Percentiles rank a stretch among this genome's conserved stretches.
Evolutionary conservation across 345 rosid genomes (phyloP).

Genomic region (Turritis glabra): DNA sequence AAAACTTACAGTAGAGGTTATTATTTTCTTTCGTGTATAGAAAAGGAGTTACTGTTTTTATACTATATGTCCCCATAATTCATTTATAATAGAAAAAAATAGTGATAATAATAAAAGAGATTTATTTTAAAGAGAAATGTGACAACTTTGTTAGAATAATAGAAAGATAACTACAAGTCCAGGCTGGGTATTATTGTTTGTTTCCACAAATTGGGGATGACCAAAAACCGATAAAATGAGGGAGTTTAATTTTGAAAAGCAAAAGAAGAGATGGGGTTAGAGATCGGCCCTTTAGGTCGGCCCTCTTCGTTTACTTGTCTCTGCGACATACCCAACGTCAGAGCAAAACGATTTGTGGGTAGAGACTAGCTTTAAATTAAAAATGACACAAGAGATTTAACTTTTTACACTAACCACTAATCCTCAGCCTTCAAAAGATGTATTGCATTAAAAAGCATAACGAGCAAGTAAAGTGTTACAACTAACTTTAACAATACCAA

Average conservation of each 20-base stretch:
- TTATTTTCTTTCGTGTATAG: conserved; percentile 22
- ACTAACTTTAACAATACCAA: neutral
- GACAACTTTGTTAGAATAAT: conserved; percentile 21
- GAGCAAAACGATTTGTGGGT: neutral
- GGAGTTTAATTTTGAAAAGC: neutral
- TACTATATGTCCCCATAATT: conserved; percentile 19
- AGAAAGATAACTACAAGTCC: conserved; percentile 28
- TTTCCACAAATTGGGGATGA: conserved; percentile 33
- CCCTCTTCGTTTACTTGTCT: neutral
- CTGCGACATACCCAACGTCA: neutral
- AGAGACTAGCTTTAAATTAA: neutral
- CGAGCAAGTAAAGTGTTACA: neutral
- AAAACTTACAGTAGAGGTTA: conserved; percentile 8
- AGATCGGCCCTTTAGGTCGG: neutral
- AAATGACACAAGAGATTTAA: neutral
- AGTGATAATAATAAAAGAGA: neutral
- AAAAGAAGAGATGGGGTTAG: neutral
- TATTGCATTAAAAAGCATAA: neutral
- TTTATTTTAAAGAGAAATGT: neutral
- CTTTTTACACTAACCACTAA: neutral
- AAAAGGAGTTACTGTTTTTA: conserved; percentile 17
- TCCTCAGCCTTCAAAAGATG: neutral
- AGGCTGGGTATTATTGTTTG: conserved; percentile 39
- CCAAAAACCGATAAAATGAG: neutral
- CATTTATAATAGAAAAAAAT: neutral